phyloP scores from a whole-genome alignment of 805 yeast genomes.

The Saturnispora besseyi region DNA sequence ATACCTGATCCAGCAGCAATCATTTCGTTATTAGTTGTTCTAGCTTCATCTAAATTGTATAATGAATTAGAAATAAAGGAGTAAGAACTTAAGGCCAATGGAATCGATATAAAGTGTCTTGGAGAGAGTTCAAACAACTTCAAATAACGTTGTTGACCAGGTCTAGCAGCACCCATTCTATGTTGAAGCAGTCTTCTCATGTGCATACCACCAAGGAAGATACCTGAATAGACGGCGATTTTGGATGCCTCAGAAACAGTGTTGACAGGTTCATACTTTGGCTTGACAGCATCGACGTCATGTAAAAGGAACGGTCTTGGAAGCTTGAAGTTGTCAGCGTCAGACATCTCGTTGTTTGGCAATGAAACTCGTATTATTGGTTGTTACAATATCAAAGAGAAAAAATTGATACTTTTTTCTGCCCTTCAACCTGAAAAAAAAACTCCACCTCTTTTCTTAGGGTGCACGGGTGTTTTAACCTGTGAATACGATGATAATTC shows the following conservation, averaged over 20 bases:
- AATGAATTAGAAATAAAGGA: conserved; percentile 26
- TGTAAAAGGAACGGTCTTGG: conserved; percentile 27
- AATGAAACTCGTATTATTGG: neutral
- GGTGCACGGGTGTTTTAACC: neutral
- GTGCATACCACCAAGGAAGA: conserved; percentile 30
- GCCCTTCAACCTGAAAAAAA: neutral
- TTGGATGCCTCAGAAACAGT: conserved; percentile 25
- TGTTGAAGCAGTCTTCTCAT: conserved; percentile 29
- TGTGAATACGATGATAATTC: neutral
- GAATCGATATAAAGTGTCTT: conserved; percentile 27
- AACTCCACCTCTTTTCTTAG: neutral
- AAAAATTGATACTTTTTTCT: neutral
- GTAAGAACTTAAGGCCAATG: conserved; percentile 27
- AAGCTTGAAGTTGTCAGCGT: conserved; percentile 13
- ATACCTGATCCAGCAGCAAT: conserved; percentile 21
- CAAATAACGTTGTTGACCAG: conserved; percentile 29
- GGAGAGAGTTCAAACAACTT: conserved; percentile 24
- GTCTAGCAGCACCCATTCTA: conserved; percentile 31
- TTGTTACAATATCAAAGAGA: neutral
- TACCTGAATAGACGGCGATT: conserved; percentile 23
- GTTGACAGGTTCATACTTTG: conserved; percentile 23
- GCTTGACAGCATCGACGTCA: conserved; percentile 2
- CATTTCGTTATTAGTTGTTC: conserved; percentile 23
- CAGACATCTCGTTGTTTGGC: conserved; percentile 4
- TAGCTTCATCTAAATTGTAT: conserved; percentile 25